These are phyloP conservation scores for Plectosphaerella cucumerina DNA, from an alignment of 2,329 filamentous ascomycete species.

Conservation along the genomic window DNA sequence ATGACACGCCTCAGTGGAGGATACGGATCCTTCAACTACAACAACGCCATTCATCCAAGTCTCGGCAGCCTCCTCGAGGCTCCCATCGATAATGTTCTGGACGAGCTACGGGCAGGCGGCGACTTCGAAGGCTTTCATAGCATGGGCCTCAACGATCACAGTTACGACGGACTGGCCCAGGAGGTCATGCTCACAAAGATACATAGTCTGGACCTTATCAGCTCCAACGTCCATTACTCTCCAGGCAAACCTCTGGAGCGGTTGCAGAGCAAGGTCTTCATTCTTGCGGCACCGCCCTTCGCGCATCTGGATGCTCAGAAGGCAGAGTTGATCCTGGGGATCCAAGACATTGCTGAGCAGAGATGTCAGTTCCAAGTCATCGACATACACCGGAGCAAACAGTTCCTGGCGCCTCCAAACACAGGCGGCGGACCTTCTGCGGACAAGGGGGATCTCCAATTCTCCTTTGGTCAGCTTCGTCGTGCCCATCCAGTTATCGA, in stretches of 20 bases:
- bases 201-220: slow-evolving; percentile 61
- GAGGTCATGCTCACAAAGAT: slow-evolving; percentile 71
- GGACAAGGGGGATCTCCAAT: slow-evolving; percentile 30
- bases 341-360: slow-evolving; percentile 65
- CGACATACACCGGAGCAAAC: slow-evolving; percentile 30
- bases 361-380: slow-evolving; percentile 65
- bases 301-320: slow-evolving; percentile 48
- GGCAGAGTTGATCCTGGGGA: slow-evolving; percentile 59
- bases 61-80: slow-evolving; percentile 63
- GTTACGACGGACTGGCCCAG: slow-evolving; percentile 65
- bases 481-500: slow-evolving; percentile 67
- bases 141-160: slow-evolving; percentile 69
- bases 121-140: slow-evolving; percentile 66
- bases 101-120: slow-evolving; percentile 59
- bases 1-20: slow-evolving; percentile 54
- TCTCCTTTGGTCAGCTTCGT: slow-evolving; percentile 46
- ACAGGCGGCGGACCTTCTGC: slow-evolving; percentile 5
- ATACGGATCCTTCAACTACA: slow-evolving; percentile 35
- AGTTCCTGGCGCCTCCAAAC: slow-evolving; percentile 13
- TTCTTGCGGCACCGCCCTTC: slow-evolving; percentile 57
- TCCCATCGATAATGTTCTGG: slow-evolving; percentile 65
- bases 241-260: slow-evolving; percentile 48
- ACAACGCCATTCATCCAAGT: slow-evolving; percentile 42
- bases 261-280: slow-evolving; percentile 60
- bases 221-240: slow-evolving; percentile 57